phyloP scores from a whole-genome alignment of 306 rosid genomes.

The Trifolium fragiferum region DNA sequence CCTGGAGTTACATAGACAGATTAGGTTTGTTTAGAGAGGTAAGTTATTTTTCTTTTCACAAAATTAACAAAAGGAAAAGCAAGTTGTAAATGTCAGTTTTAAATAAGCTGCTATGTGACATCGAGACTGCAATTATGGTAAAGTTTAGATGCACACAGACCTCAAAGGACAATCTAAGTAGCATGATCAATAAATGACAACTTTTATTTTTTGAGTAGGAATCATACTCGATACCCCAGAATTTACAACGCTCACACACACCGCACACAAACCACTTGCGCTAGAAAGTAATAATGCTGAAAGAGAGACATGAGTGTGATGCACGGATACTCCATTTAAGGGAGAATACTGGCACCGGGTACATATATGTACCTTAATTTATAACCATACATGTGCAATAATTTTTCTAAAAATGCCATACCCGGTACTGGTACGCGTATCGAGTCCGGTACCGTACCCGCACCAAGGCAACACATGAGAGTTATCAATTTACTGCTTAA shows the following conservation, averaged over 20 bases:
- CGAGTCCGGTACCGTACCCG: too few relatives aligned
- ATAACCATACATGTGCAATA: too few relatives aligned
- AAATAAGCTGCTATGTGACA: neutral
- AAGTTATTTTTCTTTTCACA: constrained; percentile 4
- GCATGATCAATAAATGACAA: too few relatives aligned
- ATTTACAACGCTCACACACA: neutral
- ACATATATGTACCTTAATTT: too few relatives aligned
- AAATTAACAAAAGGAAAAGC: constrained; percentile 4
- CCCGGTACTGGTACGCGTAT: too few relatives aligned
- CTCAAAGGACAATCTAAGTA: too few relatives aligned
- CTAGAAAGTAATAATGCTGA: neutral
- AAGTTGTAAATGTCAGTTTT: neutral
- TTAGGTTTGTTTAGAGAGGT: constrained; percentile 8
- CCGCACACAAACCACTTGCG: neutral
- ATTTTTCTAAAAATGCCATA: too few relatives aligned
- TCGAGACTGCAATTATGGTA: neutral
- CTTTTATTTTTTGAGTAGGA: too few relatives aligned
- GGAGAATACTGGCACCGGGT: too few relatives aligned
- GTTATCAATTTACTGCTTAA: neutral
- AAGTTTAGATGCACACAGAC: too few relatives aligned
- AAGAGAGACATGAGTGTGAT: neutral
- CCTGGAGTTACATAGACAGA: constrained; percentile 55
- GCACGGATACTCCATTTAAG: too few relatives aligned
- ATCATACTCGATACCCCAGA: neutral
- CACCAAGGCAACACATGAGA: too few relatives aligned